These are phyloP conservation scores for Solanum ossicruentum DNA, from an alignment of 257 asterid genomes.

Conservation along the genomic window DNA sequence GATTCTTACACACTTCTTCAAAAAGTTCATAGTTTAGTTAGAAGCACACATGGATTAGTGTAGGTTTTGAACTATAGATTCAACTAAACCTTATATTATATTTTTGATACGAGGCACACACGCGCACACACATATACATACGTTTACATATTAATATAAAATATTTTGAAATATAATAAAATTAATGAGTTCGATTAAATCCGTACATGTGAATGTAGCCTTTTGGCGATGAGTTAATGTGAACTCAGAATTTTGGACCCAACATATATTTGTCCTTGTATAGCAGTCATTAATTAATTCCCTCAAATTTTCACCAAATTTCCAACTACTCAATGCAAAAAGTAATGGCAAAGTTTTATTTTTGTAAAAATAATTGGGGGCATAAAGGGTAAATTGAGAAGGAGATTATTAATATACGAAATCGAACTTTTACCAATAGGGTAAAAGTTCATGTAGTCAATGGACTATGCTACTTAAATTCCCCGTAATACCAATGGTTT, in stretches of 20 bases:
- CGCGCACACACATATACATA: too few relatives aligned
- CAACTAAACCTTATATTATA: neutral
- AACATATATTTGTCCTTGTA: neutral
- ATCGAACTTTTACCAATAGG: too few relatives aligned
- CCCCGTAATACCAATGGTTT: neutral
- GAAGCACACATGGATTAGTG: neutral
- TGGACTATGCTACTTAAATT: fast-evolving
- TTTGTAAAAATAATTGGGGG: too few relatives aligned
- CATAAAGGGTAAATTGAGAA: too few relatives aligned
- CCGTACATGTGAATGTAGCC: neutral
- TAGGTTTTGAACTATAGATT: neutral
- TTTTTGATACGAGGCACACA: neutral
- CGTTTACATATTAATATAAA: neutral
- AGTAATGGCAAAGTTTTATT: neutral
- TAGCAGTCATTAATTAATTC: neutral
- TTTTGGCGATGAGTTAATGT: neutral
- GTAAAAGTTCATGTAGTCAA: too few relatives aligned
- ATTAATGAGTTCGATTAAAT: too few relatives aligned
- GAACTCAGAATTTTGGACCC: neutral
- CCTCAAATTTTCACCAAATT: neutral
- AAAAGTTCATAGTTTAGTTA: neutral
- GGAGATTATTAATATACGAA: too few relatives aligned
- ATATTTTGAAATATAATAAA: too few relatives aligned
- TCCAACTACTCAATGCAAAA: neutral
- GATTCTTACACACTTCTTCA: neutral